Base-by-base conservation (phyloP, 192 early-diverging fungal genomes). In the Coemansia sp. region DNA sequence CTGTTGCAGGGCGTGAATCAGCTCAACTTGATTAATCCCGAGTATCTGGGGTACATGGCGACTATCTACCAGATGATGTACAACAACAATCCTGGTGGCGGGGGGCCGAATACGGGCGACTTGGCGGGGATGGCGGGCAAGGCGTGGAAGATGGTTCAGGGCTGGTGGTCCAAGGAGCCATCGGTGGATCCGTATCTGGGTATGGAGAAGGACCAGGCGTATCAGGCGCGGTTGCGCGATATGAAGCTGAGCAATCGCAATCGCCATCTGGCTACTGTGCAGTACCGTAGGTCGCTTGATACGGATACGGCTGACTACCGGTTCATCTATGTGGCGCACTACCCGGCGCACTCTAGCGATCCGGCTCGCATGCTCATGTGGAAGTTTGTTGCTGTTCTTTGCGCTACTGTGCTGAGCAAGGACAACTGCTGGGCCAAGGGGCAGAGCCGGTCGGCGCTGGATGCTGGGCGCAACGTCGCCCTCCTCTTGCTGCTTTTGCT, bases 391-490 rank as follows among this genome's bases (percentile, higher is more conserved):
- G 76, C 69, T 5, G 75, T 88, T 8, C 28, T 85, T 1, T 65
- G 80, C 20, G 70, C 83, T 0, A 78, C 81, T 0, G 41, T 86
- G 31, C 65, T 88, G 42, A 64, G 79, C 14, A 89, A 88, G 71
- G 87, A 89, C 60, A 89, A 87, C 64, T 89, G 88, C 66, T 77
- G 86, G 72, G 76, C 82, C 18, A 78, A 83, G 2, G 43, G 57
- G 3, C 70, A 61, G 11, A 31, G 81, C n/a, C 75, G 88, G 0
- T 59, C 69, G n/a, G 63, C 69, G 13, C 60, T 89, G 64, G 85
- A 85, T 50, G 65, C 74, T 1, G 83, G 76, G 1, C 82, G 87
- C 37, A 66, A 79, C 28, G 61, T 66, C 1, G 50, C 86, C 31
- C 68, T 86, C n/a, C 82, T 88, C 5, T 21, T 85, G 2, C 65